These are phyloP conservation scores for Fusarium sp. DNA, from an alignment of 2,329 filamentous ascomycete genomes.

Conservation along the genomic window DNA sequence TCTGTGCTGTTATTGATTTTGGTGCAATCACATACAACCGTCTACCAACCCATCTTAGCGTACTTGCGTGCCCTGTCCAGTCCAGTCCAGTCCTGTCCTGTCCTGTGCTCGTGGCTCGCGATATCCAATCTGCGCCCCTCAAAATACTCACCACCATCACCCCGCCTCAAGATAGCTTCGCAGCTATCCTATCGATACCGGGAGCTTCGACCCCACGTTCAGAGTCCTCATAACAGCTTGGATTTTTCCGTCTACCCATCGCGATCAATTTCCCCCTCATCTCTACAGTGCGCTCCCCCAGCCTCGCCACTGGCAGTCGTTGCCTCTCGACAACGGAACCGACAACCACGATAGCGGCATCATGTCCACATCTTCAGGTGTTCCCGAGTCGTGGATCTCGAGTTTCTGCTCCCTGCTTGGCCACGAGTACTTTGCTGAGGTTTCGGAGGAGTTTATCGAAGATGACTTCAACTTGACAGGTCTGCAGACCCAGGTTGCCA, in stretches of 20 bases:
- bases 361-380: constrained; percentile 71
- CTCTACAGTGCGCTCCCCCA: constrained; percentile 28
- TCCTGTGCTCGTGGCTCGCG: constrained; percentile 28
- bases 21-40: constrained; percentile 15
- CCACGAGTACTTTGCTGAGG: constrained; percentile 99
- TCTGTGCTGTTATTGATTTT: constrained; percentile 10
- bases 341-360: constrained; percentile 26
- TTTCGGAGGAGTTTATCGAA: constrained; percentile 98
- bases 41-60: constrained; percentile 25
- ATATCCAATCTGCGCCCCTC: constrained; percentile 39
- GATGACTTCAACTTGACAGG: constrained; percentile 99
- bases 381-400: constrained; percentile 93
- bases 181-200: constrained; percentile 43
- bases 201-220: constrained; percentile 23
- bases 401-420: constrained; percentile 95
- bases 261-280: constrained; percentile 6
- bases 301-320: constrained; percentile 22
- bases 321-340: constrained; percentile 16
- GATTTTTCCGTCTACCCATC: background rate
- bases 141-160: constrained; percentile 40
- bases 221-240: background rate
- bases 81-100: constrained; percentile 4
- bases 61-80: constrained; percentile 18
- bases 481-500: constrained; percentile 91
- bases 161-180: constrained; percentile 42